These are phyloP conservation scores for Globisporangium camurandrum DNA, from an alignment of 352 stramenopile genomes.

Conservation along the genomic window DNA sequence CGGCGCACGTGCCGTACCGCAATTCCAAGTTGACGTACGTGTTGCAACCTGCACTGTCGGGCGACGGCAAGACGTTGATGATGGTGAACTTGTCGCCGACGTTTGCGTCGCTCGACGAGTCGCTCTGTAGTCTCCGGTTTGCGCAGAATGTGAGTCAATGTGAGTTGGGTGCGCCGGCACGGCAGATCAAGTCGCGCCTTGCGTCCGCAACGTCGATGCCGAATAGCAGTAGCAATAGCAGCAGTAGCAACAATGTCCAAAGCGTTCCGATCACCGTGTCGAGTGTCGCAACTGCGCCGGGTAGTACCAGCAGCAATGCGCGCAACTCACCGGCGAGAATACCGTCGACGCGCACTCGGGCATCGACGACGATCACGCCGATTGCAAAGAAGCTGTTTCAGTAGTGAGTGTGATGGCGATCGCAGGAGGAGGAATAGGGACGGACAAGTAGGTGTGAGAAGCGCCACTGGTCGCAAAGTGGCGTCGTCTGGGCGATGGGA, in stretches of 20 bases:
- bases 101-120: conserved; percentile 92
- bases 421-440: background rate
- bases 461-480: conserved; percentile 8
- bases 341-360: conserved; percentile 5
- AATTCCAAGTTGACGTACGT: conserved; percentile 99
- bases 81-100: conserved; percentile 99
- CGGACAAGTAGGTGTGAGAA: background rate
- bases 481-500: background rate
- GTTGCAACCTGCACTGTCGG: conserved; percentile 96
- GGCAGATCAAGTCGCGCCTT: conserved; percentile 69
- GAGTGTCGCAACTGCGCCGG: background rate
- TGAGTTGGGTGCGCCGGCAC: conserved; percentile 92
- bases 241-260: conserved; percentile 8
- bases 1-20: conserved; percentile 94
- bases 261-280: no score
- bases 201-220: conserved; percentile 3
- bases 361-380: conserved; percentile 12
- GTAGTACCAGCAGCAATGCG: background rate
- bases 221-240: conserved; percentile 7
- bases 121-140: conserved; percentile 97
- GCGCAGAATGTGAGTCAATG: conserved; percentile 96
- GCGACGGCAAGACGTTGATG: conserved; percentile 99
- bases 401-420: background rate
- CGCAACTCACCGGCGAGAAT: conserved; percentile 16
- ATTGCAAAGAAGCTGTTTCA: conserved; percentile 31